Base-by-base conservation (phyloP, 768 basidiomycete species). In the Leccinum variicolor region DNA sequence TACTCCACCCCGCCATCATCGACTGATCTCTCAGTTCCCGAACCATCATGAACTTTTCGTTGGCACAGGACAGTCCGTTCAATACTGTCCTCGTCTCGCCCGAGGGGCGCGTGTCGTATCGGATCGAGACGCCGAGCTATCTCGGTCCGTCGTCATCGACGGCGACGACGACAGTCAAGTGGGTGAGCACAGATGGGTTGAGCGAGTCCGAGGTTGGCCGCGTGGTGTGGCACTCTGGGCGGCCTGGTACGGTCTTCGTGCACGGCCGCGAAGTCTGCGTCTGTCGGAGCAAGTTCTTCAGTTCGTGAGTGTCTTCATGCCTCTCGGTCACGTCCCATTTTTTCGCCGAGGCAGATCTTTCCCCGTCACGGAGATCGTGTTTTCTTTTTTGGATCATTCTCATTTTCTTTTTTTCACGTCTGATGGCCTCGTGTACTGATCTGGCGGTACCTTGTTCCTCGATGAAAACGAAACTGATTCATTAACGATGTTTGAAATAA, bases 21-120 rank as follows among this genome's bases (percentile, higher is more conserved):
- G 48, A 53, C 46, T 47, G 29, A 23, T 29, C 19, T 17, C 36
- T 39, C 15, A 8, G 53, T 49, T 36, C 19, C 63, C 34, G 19
- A 43, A 39, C 9, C 49, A 15, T 49, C 45, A 72, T 72, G 70
- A 72, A 72, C 53, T 72, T 70, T 54, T 73, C 72, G 9, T 50
- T 72, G 36, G 58, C 68, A 31, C 62, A 62, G 54, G 72, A 72
- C 26, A 73, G 65, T 46, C 71, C 71, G 9, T 72, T 72, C 25
- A 72, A 72, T 17, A 73, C 71, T 34, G 62, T 59, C 21, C 66
- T 72, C 26, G 52, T 72, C 3, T 72, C 68, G 0, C 66, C 72
- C 36, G 72, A 72, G 25, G 70, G 70, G 0, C 70, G 65, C 8
- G 34, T 61, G 0, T 65, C 60, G 33, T 72, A 72, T 56, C 71